Conservation (phyloP, 176 grass and related monocot genomes). For the Pontederia paniculata region DNA sequence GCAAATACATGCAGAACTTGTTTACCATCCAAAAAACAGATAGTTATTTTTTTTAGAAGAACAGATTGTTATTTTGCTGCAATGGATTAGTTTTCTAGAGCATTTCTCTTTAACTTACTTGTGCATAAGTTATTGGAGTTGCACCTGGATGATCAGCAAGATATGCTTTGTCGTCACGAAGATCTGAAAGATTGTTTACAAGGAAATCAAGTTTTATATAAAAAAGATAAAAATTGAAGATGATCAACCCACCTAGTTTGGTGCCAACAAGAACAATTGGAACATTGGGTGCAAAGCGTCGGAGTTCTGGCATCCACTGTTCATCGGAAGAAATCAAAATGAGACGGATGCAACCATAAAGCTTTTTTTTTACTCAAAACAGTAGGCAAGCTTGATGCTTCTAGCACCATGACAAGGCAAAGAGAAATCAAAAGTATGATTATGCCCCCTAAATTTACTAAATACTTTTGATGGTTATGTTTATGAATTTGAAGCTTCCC, state of each 20-base stretch:
- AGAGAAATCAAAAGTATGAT: too few species aligned
- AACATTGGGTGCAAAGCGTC: constrained; percentile 59
- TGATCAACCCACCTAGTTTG: constrained; percentile 49
- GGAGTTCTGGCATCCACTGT: constrained; percentile 97
- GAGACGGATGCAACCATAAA: constrained; percentile 8
- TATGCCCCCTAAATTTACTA: too few species aligned
- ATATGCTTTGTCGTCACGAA: constrained; percentile 72
- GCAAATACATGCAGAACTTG: background rate
- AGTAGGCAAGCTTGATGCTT: too few species aligned
- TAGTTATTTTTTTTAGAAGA: background rate
- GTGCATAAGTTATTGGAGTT: constrained; percentile 39
- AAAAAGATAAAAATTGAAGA: background rate
- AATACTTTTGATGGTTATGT: too few species aligned
- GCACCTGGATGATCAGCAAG: constrained; percentile 55
- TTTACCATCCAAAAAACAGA: background rate
- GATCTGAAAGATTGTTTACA: constrained; percentile 40
- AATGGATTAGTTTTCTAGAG: too few species aligned
- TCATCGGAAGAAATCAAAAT: constrained; percentile 18
- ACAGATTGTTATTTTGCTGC: background rate
- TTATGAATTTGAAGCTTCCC: too few species aligned
- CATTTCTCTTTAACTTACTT: constrained; percentile 21
- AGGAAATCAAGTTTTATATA: background rate
- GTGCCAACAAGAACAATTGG: constrained; percentile 83
- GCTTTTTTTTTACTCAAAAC: background rate
- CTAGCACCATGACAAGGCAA: too few species aligned